Conservation (phyloP, 2,329 filamentous ascomycete species). For the Dactylellina haptotyla region DNA sequence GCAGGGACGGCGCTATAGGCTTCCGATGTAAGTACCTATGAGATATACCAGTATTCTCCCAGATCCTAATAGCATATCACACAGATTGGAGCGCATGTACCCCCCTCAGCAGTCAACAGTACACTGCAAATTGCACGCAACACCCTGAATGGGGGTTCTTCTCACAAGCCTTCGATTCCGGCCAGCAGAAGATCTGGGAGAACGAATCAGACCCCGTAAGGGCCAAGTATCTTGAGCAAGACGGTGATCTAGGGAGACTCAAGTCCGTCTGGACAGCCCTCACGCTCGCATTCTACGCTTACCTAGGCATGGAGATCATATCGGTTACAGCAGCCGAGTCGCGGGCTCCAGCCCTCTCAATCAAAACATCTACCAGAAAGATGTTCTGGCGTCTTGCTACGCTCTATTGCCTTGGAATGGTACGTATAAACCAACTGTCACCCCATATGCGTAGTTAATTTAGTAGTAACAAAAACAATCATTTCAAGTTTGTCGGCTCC, state of each 20-base stretch:
- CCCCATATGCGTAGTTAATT: background rate
- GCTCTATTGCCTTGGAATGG: conserved; percentile 62
- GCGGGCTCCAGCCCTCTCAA: conserved; percentile 62
- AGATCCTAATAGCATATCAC: conserved; percentile 55
- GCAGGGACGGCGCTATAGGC: conserved; percentile 33
- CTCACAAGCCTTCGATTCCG: conserved; percentile 50
- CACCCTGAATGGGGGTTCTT: conserved; percentile 53
- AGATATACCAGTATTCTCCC: background rate
- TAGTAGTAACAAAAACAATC: background rate
- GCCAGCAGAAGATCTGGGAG: conserved; percentile 43
- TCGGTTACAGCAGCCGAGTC: conserved; percentile 63
- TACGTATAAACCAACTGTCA: background rate
- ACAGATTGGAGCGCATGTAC: conserved; percentile 51
- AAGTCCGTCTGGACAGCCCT: conserved; percentile 63
- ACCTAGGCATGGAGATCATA: conserved; percentile 64
- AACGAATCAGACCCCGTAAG: conserved; percentile 49
- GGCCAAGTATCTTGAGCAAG: conserved; percentile 57
- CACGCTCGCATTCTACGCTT: conserved; percentile 62
- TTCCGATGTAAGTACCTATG: conserved; percentile 41
- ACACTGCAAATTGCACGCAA: conserved; percentile 36
- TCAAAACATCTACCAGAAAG: conserved; percentile 64
- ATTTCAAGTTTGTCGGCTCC: conserved; percentile 60
- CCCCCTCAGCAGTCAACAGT: conserved; percentile 22
- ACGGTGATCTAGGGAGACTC: conserved; percentile 59
- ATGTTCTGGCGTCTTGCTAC: conserved; percentile 63